Conservation (phyloP, 305 asterid genomes). For the Rubia balearica region DNA sequence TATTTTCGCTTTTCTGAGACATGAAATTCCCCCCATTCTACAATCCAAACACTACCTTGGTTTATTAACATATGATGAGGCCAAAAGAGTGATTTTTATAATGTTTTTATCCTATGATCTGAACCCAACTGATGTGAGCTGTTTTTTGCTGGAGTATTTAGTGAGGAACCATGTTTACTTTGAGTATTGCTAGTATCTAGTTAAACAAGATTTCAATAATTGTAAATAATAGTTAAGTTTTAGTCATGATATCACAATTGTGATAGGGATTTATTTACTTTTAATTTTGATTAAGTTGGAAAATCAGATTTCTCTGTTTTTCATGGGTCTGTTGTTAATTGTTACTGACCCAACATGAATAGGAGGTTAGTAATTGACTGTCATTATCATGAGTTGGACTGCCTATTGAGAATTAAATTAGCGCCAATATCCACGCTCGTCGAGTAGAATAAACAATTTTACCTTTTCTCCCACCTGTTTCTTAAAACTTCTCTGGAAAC, state of each 20-base stretch:
- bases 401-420: no score
- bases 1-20: background rate
- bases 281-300: background rate
- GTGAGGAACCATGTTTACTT: background rate
- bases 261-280: background rate
- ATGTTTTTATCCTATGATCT: background rate
- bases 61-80: background rate
- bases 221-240: background rate
- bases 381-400: background rate
- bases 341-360: no score
- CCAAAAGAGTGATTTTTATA: background rate
- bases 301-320: background rate
- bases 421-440: background rate
- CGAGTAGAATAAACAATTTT: background rate
- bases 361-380: background rate
- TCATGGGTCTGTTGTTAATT: no score
- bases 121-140: background rate
- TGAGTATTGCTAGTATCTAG: background rate
- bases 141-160: background rate
- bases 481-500: background rate
- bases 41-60: background rate
- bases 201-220: background rate
- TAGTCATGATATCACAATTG: background rate
- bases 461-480: background rate
- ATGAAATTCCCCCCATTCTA: background rate